Conservation (phyloP, 306 rosid species). For the Malus orientalis region DNA sequence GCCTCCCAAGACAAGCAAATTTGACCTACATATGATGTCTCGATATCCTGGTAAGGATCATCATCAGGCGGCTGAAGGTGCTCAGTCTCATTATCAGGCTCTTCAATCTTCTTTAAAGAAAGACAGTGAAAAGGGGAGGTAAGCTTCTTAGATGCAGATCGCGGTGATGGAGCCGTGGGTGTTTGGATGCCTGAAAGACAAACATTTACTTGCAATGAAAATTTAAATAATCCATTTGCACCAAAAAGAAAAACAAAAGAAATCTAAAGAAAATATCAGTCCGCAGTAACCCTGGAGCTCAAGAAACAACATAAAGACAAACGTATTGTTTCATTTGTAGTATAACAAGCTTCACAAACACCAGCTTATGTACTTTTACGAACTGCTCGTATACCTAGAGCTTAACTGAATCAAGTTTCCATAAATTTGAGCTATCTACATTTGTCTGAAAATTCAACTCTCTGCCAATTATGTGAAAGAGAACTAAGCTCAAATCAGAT, state of each 20-base stretch:
- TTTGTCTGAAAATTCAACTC: background rate
- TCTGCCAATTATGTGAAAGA: background rate
- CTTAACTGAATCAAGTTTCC: background rate
- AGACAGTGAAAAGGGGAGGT: conserved; percentile 84
- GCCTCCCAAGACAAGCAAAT: conserved; percentile 95
- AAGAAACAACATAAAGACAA: background rate
- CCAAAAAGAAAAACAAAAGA: background rate
- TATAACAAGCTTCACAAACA: background rate
- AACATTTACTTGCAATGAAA: conserved; percentile 2
- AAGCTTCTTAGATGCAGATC: conserved; percentile 75
- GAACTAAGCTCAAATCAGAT: background rate
- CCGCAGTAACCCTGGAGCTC: background rate
- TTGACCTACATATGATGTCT: conserved; percentile 90
- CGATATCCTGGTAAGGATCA: conserved; percentile 61
- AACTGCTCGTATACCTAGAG: background rate
- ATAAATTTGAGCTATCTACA: background rate
- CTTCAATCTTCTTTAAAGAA: conserved; percentile 78
- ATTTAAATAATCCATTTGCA: background rate
- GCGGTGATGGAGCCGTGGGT: conserved; percentile 62
- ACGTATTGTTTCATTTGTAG: no score
- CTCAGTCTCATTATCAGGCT: conserved; percentile 63
- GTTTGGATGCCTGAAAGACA: conserved; percentile 37
- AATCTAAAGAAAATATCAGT: background rate
- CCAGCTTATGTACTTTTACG: background rate
- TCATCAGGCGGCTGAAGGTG: conserved; percentile 59